Evolutionary conservation across 805 yeast species (phyloP).

Genomic region (Pachysolen tannophilus): DNA sequence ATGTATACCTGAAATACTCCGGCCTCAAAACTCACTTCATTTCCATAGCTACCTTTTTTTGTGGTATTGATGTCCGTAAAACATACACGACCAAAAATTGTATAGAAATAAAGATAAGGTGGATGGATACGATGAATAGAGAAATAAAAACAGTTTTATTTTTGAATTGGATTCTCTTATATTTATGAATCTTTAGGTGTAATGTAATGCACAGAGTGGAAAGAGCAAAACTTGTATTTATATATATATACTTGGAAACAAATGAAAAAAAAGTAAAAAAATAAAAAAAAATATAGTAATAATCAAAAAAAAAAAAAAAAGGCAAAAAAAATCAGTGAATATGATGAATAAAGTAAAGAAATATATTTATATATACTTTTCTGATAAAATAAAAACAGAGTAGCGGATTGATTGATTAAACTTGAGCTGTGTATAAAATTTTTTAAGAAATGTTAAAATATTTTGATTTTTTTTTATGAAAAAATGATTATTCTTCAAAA

Average conservation of each 20-base stretch:
- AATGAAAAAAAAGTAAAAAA: no score
- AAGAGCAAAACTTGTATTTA: no score
- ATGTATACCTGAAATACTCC: not conserved
- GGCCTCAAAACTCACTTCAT: not conserved
- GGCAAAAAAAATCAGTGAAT: no score
- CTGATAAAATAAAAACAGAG: not conserved
- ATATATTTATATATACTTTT: not conserved
- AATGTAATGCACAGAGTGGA: no score
- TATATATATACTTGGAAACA: no score
- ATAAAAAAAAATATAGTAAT: no score
- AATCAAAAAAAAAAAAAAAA: no score
- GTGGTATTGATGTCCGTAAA: not conserved
- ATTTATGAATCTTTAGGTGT: no score
- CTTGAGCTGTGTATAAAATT: not conserved
- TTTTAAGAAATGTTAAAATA: not conserved
- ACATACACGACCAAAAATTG: no score
- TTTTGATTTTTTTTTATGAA: not conserved
- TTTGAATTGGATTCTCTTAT: no score
- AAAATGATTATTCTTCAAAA: constrained; percentile 7
- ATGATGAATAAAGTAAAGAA: not conserved
- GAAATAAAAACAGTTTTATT: not conserved
- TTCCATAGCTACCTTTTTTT: not conserved
- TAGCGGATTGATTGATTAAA: not conserved
- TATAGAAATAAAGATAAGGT: no score
- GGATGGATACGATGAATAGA: not conserved